Conservation (phyloP, 2,329 filamentous ascomycete species). For the Mariannaea elegans region DNA sequence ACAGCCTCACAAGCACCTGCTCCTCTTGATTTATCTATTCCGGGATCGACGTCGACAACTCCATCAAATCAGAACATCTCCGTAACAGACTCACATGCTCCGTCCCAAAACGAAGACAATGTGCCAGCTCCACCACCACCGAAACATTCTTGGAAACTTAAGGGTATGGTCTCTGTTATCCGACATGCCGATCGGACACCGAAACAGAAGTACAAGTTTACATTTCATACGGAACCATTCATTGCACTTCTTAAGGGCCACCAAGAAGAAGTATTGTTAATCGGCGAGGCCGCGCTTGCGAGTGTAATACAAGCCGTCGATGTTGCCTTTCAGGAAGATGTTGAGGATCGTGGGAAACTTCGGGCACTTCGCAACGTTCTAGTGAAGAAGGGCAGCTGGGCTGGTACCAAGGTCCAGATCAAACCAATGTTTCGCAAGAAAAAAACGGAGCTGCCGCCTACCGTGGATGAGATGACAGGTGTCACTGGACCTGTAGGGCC, state of each 20-base stretch:
- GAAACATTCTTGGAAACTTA: slow-evolving; percentile 97
- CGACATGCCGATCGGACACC: slow-evolving; percentile 96
- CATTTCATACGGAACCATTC: slow-evolving; percentile 96
- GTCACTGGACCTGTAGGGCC: slow-evolving; percentile 42
- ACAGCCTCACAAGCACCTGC: slow-evolving; percentile 47
- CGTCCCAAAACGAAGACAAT: slow-evolving; percentile 43
- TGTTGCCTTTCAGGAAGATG: slow-evolving; percentile 76
- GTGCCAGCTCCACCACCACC: slow-evolving; percentile 72
- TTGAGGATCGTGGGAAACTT: slow-evolving; percentile 90
- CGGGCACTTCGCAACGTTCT: slow-evolving; percentile 85
- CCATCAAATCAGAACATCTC: slow-evolving; percentile 38
- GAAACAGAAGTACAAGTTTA: slow-evolving; percentile 99
- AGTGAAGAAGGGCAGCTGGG: slow-evolving; percentile 91
- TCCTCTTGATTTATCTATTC: slow-evolving; percentile 41
- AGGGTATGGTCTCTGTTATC: slow-evolving; percentile 96
- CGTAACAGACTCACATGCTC: slow-evolving; percentile 43
- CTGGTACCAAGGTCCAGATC: slow-evolving; percentile 97
- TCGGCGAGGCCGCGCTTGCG: slow-evolving; percentile 86
- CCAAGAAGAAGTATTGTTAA: slow-evolving; percentile 93
- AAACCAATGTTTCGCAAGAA: slow-evolving; percentile 99
- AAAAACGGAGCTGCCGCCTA: slow-evolving; percentile 67
- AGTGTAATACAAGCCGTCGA: slow-evolving; percentile 92
- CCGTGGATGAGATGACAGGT: slow-evolving; percentile 47
- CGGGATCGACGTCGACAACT: slow-evolving; percentile 44
- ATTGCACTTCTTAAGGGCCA: slow-evolving; percentile 94